Percentiles rank a stretch among this genome's conserved stretches.
Evolutionary conservation across 2,329 filamentous ascomycete genomes (phyloP).

Genomic region (Botrytis elliptica): DNA sequence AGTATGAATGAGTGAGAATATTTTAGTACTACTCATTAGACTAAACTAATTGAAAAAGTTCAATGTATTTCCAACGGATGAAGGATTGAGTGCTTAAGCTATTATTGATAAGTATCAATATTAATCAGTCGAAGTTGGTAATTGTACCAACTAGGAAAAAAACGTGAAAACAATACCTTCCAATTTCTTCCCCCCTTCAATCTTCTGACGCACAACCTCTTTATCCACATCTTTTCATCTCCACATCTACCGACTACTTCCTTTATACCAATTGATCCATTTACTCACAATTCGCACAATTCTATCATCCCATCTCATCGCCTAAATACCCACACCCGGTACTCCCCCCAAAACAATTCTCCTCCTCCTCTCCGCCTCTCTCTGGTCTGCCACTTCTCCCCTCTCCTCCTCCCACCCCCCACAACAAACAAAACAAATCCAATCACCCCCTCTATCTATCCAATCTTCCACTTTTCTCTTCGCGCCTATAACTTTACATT

Average conservation of each 20-base stretch:
- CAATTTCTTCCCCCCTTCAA: background rate
- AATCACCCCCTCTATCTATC: constrained; percentile 26
- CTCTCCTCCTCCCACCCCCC: constrained; percentile 25
- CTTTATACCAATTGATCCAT: background rate
- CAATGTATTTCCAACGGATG: background rate
- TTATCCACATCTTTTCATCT: background rate
- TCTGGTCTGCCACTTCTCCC: background rate
- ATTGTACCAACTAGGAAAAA: background rate
- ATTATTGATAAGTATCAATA: constrained; percentile 2
- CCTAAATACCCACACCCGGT: background rate
- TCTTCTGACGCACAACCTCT: background rate
- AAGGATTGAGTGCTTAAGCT: background rate
- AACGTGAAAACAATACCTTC: background rate
- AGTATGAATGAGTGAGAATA: background rate
- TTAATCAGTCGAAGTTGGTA: background rate
- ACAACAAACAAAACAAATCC: constrained; percentile 34
- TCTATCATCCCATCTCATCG: background rate
- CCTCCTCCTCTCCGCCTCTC: constrained; percentile 8
- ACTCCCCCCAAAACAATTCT: constrained; percentile 12
- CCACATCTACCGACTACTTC: background rate
- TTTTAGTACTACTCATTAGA: background rate
- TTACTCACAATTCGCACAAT: background rate
- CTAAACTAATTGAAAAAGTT: background rate
- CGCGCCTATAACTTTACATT: constrained; percentile 30
- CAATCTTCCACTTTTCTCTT: constrained; percentile 30